Percentiles rank a stretch among this genome's conserved stretches.
Evolutionary conservation across 148 eudicot genomes (phyloP).

Genomic region (Silene conica): DNA sequence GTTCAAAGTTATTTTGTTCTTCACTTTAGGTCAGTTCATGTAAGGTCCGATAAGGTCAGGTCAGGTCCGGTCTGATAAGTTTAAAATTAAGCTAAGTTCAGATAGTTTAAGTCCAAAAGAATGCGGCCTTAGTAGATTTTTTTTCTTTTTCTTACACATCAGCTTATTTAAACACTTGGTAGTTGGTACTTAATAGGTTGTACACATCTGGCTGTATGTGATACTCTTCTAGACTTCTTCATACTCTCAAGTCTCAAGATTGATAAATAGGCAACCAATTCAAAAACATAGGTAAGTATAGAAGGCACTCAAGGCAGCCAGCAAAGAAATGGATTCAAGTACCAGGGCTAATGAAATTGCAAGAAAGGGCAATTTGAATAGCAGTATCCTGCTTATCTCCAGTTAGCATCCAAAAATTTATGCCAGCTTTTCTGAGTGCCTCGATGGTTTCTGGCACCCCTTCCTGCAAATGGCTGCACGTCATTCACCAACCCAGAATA

Average conservation of each 20-base stretch:
- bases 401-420: conserved; percentile 98
- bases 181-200: background rate
- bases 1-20: too few relatives aligned
- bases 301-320: conserved; percentile 1
- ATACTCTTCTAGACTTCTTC: conserved; percentile 3
- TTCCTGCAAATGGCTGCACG: conserved; percentile 41
- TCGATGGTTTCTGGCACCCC: conserved; percentile 95
- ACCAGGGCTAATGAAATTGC: conserved; percentile 97
- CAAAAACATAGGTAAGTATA: background rate
- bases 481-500: background rate
- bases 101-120: background rate
- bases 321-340: background rate
- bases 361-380: conserved; percentile 91
- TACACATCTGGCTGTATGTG: background rate
- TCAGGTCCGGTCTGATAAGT: too few relatives aligned
- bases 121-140: background rate
- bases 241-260: background rate
- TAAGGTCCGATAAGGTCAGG: too few relatives aligned
- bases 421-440: conserved; percentile 88
- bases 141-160: background rate
- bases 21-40: too few relatives aligned
- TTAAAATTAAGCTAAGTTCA: too few relatives aligned
- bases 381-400: conserved; percentile 97
- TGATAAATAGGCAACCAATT: background rate
- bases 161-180: background rate